Base-by-base conservation (phyloP, 495 filamentous ascomycete genomes). In the Tetracladium marchalianum region DNA sequence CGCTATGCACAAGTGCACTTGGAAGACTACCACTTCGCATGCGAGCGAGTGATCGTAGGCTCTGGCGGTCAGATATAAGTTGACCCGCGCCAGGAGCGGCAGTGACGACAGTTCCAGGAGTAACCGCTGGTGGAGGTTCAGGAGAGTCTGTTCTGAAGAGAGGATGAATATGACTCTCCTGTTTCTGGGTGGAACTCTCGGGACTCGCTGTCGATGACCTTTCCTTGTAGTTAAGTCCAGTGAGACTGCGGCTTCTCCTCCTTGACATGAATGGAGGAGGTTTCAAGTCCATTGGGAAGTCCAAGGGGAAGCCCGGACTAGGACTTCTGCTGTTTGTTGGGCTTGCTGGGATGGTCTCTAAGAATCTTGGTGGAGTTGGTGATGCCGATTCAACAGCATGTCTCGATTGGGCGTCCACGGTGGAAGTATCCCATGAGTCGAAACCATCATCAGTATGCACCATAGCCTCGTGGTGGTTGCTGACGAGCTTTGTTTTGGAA, bases 161-260 rank as follows among this genome's bases (percentile, higher is more conserved):
- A 1, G 87, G 87, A 57, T 94, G 87, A 47, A 94, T 92, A 56
- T 90, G 77, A 11, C 80, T 72, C 59, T 92, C 83, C 11, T 44
- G 54, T 31, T 18, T 39, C 7, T 27, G 22, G 22, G 22, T 27
- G 22, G 22, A 7, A 57, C 71, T 73, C 0, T 60, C 62, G 27
- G 63, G 62, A 43, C 61, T 63, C 38, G 44, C 46, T 19, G 43
- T 15, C 10, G 44, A 35, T 17, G 38, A 33, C 4, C 32, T 36
- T 10, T 53, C 47, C 24, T 43, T 17, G 35, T 47, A 39, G 36
- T 35, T 51, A 4, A 52, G 39, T 41, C 49, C 47, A 39, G 51
- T 44, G 48, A 49, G 55, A 50, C 59, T 43, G 43, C 55, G 45
- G 55, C 64, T 56, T 61, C 64, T 32, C 11, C 51, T 43, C 32